Evolutionary conservation across 345 rosid species (phyloP).

Genomic region (Eucalyptus microcorys): DNA sequence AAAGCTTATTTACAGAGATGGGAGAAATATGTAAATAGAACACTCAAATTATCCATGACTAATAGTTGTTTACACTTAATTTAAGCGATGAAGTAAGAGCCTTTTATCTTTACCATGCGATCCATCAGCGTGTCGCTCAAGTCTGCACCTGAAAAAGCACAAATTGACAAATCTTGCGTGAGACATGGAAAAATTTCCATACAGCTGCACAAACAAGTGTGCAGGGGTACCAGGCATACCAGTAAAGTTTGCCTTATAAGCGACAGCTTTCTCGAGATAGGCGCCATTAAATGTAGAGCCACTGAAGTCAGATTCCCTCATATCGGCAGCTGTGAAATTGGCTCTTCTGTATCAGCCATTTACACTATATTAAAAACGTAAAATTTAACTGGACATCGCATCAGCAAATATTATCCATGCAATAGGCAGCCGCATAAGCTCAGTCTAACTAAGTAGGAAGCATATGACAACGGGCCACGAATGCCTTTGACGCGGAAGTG

Average conservation of each 20-base stretch:
- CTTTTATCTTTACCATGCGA: constrained; percentile 54
- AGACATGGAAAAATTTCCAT: neutral
- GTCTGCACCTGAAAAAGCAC: constrained; percentile 63
- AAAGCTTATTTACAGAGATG: neutral
- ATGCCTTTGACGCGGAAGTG: neutral
- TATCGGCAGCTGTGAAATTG: constrained; percentile 91
- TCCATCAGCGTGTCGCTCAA: constrained; percentile 98
- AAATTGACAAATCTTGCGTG: neutral
- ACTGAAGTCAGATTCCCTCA: constrained; percentile 92
- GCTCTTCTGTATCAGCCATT: constrained; percentile 66
- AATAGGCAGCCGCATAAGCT: neutral
- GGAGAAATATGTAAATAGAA: neutral
- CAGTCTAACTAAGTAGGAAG: neutral
- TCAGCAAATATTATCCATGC: neutral
- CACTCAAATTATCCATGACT: neutral
- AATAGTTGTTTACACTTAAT: neutral
- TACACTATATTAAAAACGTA: neutral
- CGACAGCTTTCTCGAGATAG: constrained; percentile 92
- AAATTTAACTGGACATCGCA: neutral
- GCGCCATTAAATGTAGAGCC: constrained; percentile 96
- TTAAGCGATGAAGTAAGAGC: neutral
- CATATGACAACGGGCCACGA: neutral
- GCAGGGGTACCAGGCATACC: constrained; percentile 14
- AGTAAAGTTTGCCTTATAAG: constrained; percentile 83
- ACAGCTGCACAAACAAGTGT: neutral